Base-by-base conservation (phyloP, 257 asterid genomes). In the Perilla frutescens region DNA sequence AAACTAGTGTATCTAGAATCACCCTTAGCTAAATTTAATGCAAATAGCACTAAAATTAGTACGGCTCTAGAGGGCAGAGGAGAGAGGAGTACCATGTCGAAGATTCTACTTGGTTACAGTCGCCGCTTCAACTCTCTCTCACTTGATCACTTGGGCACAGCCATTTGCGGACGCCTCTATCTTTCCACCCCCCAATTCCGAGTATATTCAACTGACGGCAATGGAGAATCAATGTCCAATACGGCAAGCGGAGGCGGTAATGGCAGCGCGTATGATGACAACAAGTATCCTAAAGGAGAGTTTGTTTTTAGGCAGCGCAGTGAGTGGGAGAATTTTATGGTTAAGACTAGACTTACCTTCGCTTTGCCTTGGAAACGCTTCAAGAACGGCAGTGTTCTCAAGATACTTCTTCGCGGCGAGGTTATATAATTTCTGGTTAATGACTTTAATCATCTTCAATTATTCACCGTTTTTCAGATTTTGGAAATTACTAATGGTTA, bases 291-390 rank as follows among this genome's bases (percentile, higher is more conserved):
- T 10, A 80, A 78, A 6, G 93, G 96, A 4, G 91, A 90, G 74
- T 83, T 87, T 73, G 76, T 80, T 76, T 83, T 81, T 69, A 70
- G 75, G 68, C 84, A 72, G 61, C 82, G 76, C 59, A 85, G 82
- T 29, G 78, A 69, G 31, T 84, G 90, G 94, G 84, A 83, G 76
- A 79, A 81, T 36, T 84, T 86, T 55, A 34, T 77, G 49, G 89
- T 87, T 62, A 87, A 80, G 82, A 74, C 84, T 45, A 90, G 68
- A 70, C 73, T 90, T 84, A 74, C 86, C 26, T 81, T 90, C 68
- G 89, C 93, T 13, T 72, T 76, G 68, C 96, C 96, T 9, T 87
- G 96, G 96, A 73, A 86, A 82, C 90, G 96, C 57, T 81, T 87
- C 66, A 71, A 77, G 51, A 84, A 82, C 31, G 90, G 94, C 73